Evolutionary conservation across 768 basidiomycete species (phyloP).

Genomic region (Hemileccinum impolitum): DNA sequence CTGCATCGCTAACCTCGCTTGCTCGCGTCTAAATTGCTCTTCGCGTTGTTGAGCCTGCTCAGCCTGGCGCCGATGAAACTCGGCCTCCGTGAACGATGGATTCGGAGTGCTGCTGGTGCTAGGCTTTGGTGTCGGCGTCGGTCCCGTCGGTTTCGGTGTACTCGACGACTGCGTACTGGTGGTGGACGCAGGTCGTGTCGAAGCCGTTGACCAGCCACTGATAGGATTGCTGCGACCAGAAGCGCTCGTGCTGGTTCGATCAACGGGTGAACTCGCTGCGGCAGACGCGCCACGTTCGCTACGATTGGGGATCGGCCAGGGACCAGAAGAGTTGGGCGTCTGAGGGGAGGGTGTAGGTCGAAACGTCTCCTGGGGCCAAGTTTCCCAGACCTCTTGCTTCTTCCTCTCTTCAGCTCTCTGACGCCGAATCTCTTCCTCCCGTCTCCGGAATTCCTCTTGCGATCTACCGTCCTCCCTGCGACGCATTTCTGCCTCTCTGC

Average conservation of each 20-base stretch:
- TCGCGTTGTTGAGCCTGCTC: slow-evolving; percentile 63
- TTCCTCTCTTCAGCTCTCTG: slow-evolving; percentile 32
- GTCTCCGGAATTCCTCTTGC: slow-evolving; percentile 30
- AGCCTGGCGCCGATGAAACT: slow-evolving; percentile 62
- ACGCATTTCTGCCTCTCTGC: slow-evolving; percentile 30
- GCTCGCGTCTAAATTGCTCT: slow-evolving; percentile 66
- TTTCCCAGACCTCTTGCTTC: slow-evolving; percentile 27
- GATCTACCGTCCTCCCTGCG: slow-evolving; percentile 26
- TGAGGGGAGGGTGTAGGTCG: slow-evolving; percentile 26
- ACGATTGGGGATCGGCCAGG: slow-evolving; percentile 33
- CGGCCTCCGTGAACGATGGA: slow-evolving; percentile 40
- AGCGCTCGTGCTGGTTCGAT: slow-evolving; percentile 29
- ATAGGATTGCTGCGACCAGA: slow-evolving; percentile 27
- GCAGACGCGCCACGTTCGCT: slow-evolving; percentile 32
- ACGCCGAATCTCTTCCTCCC: slow-evolving; percentile 31
- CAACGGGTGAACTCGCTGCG: slow-evolving; percentile 30
- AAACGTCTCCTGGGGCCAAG: slow-evolving; percentile 26
- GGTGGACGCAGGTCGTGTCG: slow-evolving; percentile 28
- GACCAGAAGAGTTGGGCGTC: slow-evolving; percentile 25
- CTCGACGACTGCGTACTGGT: slow-evolving; percentile 21
- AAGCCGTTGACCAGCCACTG: slow-evolving; percentile 28
- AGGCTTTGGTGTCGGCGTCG: slow-evolving; percentile 22
- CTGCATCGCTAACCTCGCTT: slow-evolving; percentile 55
- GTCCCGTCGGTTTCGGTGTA: slow-evolving; percentile 24
- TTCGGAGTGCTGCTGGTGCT: slow-evolving; percentile 15